phyloP scores from a whole-genome alignment of 148 eudicot species.

The Cornus controversa region DNA sequence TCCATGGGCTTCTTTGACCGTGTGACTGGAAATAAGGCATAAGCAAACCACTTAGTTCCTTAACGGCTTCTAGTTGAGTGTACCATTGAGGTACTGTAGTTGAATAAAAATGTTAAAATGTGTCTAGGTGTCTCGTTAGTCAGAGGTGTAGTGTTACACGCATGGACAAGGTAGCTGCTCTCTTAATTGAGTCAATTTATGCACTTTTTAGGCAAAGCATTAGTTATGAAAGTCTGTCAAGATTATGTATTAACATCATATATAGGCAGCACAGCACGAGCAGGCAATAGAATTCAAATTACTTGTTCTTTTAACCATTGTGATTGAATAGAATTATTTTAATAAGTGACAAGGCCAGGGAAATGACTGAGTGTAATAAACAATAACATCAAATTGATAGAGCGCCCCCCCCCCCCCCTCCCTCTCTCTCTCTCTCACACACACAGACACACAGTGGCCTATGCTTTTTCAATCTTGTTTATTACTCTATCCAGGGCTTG shows the following conservation, averaged over 20 bases:
- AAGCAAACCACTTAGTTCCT: neutral
- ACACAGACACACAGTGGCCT: neutral
- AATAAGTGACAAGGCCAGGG: neutral
- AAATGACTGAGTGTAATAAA: no score
- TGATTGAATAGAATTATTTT: neutral
- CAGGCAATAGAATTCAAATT: neutral
- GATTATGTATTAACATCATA: neutral
- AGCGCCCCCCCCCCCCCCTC: no score
- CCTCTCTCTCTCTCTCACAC: neutral
- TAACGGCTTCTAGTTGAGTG: neutral
- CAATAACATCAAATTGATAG: neutral
- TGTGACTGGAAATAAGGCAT: neutral
- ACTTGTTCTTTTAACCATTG: neutral
- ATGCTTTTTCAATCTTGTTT: neutral
- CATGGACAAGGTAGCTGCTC: neutral
- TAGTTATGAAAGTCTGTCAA: neutral
- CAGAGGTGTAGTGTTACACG: neutral
- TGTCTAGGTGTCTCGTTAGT: neutral
- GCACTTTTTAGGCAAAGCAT: neutral
- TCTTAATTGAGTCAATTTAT: neutral
- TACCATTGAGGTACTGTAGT: neutral
- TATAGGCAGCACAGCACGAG: neutral
- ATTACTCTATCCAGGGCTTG: neutral
- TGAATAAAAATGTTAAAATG: neutral
- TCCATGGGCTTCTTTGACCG: neutral